Evolutionary conservation across 176 grass and related monocot species (phyloP), one percentile per base, ranked within the genome.

Genomic region (Oryza punctata): DNA sequence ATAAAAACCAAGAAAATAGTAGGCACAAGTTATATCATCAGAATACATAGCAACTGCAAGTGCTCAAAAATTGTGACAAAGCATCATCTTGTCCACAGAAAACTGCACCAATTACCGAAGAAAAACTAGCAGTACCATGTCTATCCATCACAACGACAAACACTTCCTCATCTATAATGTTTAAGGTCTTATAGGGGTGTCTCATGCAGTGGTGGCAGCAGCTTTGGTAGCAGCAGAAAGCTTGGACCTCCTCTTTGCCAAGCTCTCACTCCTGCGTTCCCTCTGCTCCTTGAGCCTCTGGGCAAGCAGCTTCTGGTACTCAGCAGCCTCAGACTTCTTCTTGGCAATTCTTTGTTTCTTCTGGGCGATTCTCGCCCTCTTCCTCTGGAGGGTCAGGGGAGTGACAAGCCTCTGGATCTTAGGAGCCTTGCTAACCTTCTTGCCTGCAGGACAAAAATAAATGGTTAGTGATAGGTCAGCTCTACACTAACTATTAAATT

Each of bases 331-430:
- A 0, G 90, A 35, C 84, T 94, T 88, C 59, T 94, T 91, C 92
- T 97, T 97, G 12, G 84, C 78, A 0, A 97, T 94, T 43, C 90
- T 93, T 88, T 88, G 90, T 88, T 97, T 97, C 88, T 97, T 97
- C 47, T 94, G 67, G 0, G 92, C 81, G 4, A 94, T 93, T 76
- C 95, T 97, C 1, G 84, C 65, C 0, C 95, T 86, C 90, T 94
- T 94, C 88, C 92, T 92, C 65, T 97, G 92, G 6, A 97, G 46
- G 0, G 89, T 91, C 81, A 93, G 38, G 5, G 92, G 95, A 52
- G 95, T 97, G 28, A 94, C 95, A 0, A 97, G 86, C 72, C 95
- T 89, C 84, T 97, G 92, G 61, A 97, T 97, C 88, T 97, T 94
- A 10, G 95, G 92, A 2, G 95, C 95, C 85, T 97, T 97, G 88